These are phyloP conservation scores for Fusarium pseudograminearum DNA, from an alignment of 2,329 filamentous ascomycete genomes.

Conservation along the genomic window DNA sequence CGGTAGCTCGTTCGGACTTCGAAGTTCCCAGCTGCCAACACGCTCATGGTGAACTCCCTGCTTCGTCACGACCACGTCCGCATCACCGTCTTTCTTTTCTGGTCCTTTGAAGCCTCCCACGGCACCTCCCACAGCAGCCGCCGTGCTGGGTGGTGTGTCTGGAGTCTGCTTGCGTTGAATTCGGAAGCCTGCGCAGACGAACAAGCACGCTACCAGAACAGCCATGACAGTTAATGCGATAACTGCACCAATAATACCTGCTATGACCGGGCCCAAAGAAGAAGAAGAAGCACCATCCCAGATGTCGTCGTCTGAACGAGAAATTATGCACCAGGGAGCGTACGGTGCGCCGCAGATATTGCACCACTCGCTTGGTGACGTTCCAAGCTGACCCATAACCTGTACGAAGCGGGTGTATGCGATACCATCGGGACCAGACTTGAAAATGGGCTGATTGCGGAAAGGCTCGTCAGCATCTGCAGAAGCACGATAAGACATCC, in stretches of 20 bases:
- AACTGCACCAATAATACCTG: slow-evolving; percentile 61
- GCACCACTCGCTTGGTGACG: slow-evolving; percentile 59
- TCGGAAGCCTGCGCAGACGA: slow-evolving; percentile 52
- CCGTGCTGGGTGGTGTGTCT: slow-evolving; percentile 5
- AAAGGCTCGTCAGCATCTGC: slow-evolving; percentile 54
- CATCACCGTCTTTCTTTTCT: slow-evolving; percentile 59
- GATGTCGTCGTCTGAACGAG: not conserved
- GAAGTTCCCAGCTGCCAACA: slow-evolving; percentile 64
- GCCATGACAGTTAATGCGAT: slow-evolving; percentile 55
- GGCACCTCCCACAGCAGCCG: slow-evolving; percentile 46
- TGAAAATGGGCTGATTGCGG: slow-evolving; percentile 57
- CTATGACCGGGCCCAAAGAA: slow-evolving; percentile 54
- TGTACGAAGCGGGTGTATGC: slow-evolving; percentile 55
- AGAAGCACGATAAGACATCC: slow-evolving; percentile 68
- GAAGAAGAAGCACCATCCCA: not conserved
- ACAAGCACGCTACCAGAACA: slow-evolving; percentile 50
- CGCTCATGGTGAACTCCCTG: slow-evolving; percentile 59
- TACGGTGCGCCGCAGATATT: slow-evolving; percentile 52
- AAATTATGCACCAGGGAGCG: slow-evolving; percentile 54
- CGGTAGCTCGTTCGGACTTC: slow-evolving; percentile 29
- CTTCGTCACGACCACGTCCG: slow-evolving; percentile 57
- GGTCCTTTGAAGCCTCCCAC: slow-evolving; percentile 59
- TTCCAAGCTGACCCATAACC: slow-evolving; percentile 53
- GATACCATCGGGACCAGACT: slow-evolving; percentile 53
- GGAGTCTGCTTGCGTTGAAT: slow-evolving; percentile 40